Evolutionary conservation across 2,329 filamentous ascomycete species (phyloP).

Genomic region (Orbilia quercus): DNA sequence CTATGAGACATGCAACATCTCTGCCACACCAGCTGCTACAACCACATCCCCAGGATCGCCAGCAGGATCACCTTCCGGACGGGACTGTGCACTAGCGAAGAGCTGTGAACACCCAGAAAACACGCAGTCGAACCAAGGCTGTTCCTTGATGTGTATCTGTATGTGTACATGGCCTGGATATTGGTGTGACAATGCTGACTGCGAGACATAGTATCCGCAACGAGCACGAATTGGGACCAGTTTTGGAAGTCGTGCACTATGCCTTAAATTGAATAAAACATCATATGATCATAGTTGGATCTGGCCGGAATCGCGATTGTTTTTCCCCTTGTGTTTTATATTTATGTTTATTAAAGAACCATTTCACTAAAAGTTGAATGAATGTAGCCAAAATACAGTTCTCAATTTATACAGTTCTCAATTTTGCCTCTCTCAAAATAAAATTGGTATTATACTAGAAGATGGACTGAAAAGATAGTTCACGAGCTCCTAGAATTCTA

Average conservation of each 20-base stretch:
- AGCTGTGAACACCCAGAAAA: slow-evolving; percentile 16
- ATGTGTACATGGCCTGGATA: neutral
- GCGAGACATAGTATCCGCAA: slow-evolving; percentile 1
- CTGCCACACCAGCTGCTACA: neutral
- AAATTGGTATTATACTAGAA: too few species aligned
- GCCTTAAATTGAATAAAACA: slow-evolving; percentile 4
- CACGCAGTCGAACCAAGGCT: slow-evolving; percentile 14
- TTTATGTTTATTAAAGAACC: too few species aligned
- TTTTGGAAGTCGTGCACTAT: slow-evolving; percentile 18
- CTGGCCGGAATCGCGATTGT: too few species aligned
- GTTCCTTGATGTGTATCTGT: slow-evolving; percentile 9
- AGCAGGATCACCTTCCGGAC: slow-evolving; percentile 5
- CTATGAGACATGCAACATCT: slow-evolving; percentile 11
- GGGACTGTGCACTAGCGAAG: slow-evolving; percentile 8
- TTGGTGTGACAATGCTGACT: neutral
- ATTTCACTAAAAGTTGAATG: too few species aligned
- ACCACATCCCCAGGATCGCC: neutral
- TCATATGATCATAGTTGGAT: too few species aligned
- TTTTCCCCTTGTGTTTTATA: too few species aligned
- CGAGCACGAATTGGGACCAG: slow-evolving; percentile 7
- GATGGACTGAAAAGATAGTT: too few species aligned
- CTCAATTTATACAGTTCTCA: too few species aligned
- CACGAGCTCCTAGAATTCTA: too few species aligned
- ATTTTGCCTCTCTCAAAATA: too few species aligned
- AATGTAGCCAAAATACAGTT: too few species aligned